A percentile compares a stretch with the other conserved stretches of the same genome.
These are phyloP conservation scores for Zanthoxylum bungeanum DNA, from an alignment of 345 rosid genomes.

Conservation along the genomic window DNA sequence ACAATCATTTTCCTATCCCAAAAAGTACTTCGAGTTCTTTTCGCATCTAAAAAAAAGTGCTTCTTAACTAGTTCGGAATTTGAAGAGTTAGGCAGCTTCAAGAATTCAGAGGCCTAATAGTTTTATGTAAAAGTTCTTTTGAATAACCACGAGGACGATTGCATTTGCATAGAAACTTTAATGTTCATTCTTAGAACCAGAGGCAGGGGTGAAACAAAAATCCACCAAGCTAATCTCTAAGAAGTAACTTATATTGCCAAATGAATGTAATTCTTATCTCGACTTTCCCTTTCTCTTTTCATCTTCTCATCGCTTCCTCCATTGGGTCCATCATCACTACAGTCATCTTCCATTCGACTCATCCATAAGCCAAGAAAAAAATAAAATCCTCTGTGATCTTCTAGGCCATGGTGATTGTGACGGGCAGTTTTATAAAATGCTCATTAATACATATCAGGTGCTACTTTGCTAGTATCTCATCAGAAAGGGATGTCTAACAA, in stretches of 20 bases:
- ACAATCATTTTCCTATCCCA: too few relatives aligned
- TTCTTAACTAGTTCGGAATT: neutral
- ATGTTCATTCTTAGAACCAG: neutral
- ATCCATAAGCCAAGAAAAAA: neutral
- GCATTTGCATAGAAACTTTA: neutral
- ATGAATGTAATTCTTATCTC: neutral
- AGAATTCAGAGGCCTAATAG: neutral
- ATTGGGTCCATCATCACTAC: neutral
- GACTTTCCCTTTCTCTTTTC: neutral
- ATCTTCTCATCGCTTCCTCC: neutral
- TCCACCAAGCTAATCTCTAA: neutral
- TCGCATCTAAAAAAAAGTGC: neutral
- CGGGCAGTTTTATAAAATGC: neutral
- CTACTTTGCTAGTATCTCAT: neutral
- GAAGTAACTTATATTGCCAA: neutral
- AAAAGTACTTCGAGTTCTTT: neutral
- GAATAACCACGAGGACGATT: too few relatives aligned
- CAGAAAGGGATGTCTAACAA: neutral
- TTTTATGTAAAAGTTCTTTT: neutral
- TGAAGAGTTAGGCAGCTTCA: neutral
- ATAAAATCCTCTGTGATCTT: neutral
- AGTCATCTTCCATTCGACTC: neutral
- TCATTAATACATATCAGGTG: neutral
- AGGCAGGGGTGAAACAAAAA: neutral
- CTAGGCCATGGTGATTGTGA: neutral